Percentiles rank a stretch among this genome's conserved stretches.
Evolutionary conservation across 2,329 filamentous ascomycete genomes (phyloP).

Genomic region (Arthrobotrys conoides): DNA sequence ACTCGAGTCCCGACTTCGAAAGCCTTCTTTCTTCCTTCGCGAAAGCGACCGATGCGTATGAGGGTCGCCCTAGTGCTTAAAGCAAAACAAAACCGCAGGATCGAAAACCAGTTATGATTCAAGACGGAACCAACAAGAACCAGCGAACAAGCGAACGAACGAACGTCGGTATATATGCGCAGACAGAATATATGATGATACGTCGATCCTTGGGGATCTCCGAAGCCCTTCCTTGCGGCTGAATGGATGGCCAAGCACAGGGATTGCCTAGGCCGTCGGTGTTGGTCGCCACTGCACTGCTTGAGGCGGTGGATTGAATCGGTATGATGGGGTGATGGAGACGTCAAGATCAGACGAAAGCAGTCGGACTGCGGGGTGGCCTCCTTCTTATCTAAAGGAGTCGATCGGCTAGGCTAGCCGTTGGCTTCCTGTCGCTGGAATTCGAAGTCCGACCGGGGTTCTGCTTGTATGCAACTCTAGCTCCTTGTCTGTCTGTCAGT

Average conservation of each 20-base stretch:
- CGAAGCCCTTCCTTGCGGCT: conserved; percentile 14
- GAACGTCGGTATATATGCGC: background rate
- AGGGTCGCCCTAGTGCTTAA: too few relatives aligned
- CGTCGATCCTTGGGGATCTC: background rate
- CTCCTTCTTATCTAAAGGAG: conserved; percentile 21
- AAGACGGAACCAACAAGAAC: background rate
- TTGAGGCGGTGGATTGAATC: background rate
- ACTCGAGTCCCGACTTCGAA: conserved; percentile 6
- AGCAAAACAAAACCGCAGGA: background rate
- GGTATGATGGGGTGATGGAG: conserved; percentile 33
- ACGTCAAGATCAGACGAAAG: conserved; percentile 31
- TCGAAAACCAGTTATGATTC: background rate
- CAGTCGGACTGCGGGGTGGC: conserved; percentile 38
- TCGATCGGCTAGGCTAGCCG: conserved; percentile 42
- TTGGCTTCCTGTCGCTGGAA: conserved; percentile 23
- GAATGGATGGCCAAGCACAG: conserved; percentile 22
- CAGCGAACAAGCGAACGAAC: conserved; percentile 7
- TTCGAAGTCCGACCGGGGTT: conserved; percentile 25
- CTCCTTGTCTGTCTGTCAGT: background rate
- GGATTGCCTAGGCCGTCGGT: conserved; percentile 2
- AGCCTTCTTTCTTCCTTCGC: background rate
- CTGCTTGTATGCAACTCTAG: background rate
- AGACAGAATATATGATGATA: conserved; percentile 2
- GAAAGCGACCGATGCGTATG: conserved; percentile 5
- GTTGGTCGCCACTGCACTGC: conserved; percentile 4